Base-by-base conservation (phyloP, 1,284 basidiomycete species). In the Rhizopogon hawkerae region DNA sequence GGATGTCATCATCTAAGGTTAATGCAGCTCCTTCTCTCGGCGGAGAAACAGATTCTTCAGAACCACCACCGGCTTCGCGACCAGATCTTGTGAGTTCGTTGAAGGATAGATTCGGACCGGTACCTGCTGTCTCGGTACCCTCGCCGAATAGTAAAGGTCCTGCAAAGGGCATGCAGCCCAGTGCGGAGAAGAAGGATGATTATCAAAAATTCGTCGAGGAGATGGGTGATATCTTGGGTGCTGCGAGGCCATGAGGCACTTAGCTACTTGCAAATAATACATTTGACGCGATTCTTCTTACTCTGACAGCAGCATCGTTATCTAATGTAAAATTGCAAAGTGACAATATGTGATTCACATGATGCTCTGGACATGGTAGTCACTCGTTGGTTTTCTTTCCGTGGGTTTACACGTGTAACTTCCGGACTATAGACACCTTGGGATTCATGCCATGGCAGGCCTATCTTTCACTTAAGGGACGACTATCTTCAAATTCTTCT, bases 161-260 rank as follows among this genome's bases (percentile, higher is more conserved):
- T 11, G 58, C 57, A 9, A 68, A 67, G 52, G 55, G 54, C 18
- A 55, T 47, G 11, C 53, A 48, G 23, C n/a, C 54, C 8, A 23
- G 53, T 2, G 38, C 46, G 26, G 50, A 58, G 49, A 76, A 75
- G 58, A 79, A 77, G 61, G 81, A 83, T 54, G 85, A 88, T 58
- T 89, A 89, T 60, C 79, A 77, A 46, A 85, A 81, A 56, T 89
- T 88, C 65, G 66, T 86, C 36, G 83, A 83, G 50, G 85, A 85
- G 57, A 80, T 89, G 76, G 75, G 74, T 24, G 84, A 84, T 61
- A 73, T 88, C 24, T 39, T 67, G n/a, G 57, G 54, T 29, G 55
- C 56, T 9, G 48, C 53, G 7, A 38, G 45, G 38, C 48, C 35
- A 43, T 63, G 50, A 62, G 38, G 26, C 14, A 29, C 31, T 6